These are phyloP conservation scores for Xerocomellus intermedius DNA, from an alignment of 768 basidiomycete genomes.

Conservation along the genomic window DNA sequence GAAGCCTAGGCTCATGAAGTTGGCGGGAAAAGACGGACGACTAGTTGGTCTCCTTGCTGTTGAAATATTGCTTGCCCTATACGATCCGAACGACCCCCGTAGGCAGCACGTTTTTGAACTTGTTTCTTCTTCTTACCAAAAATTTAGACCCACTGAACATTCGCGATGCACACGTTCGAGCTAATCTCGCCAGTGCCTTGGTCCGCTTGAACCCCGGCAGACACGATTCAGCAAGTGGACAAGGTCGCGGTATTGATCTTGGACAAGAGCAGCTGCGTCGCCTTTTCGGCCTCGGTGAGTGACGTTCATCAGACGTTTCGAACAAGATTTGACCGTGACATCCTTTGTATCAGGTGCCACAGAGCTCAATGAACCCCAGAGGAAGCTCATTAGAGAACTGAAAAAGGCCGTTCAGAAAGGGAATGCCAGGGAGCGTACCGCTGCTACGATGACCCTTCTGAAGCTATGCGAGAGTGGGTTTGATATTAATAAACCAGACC, in stretches of 20 bases:
- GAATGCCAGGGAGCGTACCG: slow-evolving; percentile 18
- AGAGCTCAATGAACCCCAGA: not conserved
- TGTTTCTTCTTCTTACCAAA: not conserved
- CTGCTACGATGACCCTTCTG: slow-evolving; percentile 23
- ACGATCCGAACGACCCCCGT: slow-evolving; percentile 3
- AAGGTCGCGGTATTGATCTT: not conserved
- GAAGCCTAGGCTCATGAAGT: slow-evolving; percentile 12
- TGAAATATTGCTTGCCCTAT: slow-evolving; percentile 18
- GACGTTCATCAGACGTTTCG: not conserved
- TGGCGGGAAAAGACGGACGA: slow-evolving; percentile 9
- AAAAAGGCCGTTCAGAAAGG: not conserved
- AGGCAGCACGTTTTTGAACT: not conserved
- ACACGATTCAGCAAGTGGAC: not conserved
- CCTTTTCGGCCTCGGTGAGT: slow-evolving; percentile 21
- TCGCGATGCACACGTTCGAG: slow-evolving; percentile 6
- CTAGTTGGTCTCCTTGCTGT: slow-evolving; percentile 21
- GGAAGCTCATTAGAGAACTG: slow-evolving; percentile 13
- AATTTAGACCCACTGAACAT: slow-evolving; percentile 11
- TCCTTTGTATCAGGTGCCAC: slow-evolving; percentile 1
- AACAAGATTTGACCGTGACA: not conserved
- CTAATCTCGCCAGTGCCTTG: slow-evolving; percentile 19
- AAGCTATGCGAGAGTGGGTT: slow-evolving; percentile 21
- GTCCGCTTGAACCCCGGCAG: not conserved
- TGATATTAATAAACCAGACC: not conserved
- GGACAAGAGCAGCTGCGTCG: slow-evolving; percentile 3